phyloP scores from a whole-genome alignment of 2,329 filamentous ascomycete species.

The Alternaria solani region DNA sequence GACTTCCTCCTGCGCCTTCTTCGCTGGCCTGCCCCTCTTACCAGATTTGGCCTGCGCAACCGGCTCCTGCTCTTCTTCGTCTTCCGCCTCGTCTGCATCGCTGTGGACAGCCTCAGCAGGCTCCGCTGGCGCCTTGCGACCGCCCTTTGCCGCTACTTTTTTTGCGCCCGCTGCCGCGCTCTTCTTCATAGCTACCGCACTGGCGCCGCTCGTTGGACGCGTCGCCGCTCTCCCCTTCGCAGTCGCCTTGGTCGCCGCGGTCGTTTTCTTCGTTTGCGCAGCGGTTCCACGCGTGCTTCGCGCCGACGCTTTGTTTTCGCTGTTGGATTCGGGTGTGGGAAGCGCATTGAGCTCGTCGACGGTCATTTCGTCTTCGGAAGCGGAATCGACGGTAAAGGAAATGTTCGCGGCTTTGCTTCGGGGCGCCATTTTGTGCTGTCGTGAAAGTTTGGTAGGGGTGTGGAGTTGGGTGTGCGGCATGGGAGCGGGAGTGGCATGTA shows the following conservation, averaged over 20 bases:
- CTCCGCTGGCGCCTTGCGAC: slow-evolving; percentile 54
- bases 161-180: slow-evolving; percentile 47
- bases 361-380: slow-evolving; percentile 53
- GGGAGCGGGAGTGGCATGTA: slow-evolving; percentile 10
- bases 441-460: background rate
- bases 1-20: slow-evolving; percentile 52
- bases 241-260: slow-evolving; percentile 39
- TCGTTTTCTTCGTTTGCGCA: slow-evolving; percentile 34
- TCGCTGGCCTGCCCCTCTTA: slow-evolving; percentile 52
- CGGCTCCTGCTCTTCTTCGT: slow-evolving; percentile 44
- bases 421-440: slow-evolving; percentile 40
- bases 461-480: slow-evolving; percentile 10
- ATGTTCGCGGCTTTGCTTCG: slow-evolving; percentile 43
- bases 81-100: slow-evolving; percentile 57
- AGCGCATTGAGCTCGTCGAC: slow-evolving; percentile 46
- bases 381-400: slow-evolving; percentile 52
- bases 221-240: slow-evolving; percentile 48
- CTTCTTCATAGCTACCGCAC: slow-evolving; percentile 50
- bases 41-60: slow-evolving; percentile 33
- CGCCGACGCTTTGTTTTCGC: slow-evolving; percentile 49
- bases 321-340: slow-evolving; percentile 52
- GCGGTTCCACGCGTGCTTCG: slow-evolving; percentile 47
- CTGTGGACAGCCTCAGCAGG: slow-evolving; percentile 51
- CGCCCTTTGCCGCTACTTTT: slow-evolving; percentile 40
- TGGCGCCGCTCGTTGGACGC: slow-evolving; percentile 50